Evolutionary conservation across 768 basidiomycete species (phyloP).

Genomic region (Trametes maxima): DNA sequence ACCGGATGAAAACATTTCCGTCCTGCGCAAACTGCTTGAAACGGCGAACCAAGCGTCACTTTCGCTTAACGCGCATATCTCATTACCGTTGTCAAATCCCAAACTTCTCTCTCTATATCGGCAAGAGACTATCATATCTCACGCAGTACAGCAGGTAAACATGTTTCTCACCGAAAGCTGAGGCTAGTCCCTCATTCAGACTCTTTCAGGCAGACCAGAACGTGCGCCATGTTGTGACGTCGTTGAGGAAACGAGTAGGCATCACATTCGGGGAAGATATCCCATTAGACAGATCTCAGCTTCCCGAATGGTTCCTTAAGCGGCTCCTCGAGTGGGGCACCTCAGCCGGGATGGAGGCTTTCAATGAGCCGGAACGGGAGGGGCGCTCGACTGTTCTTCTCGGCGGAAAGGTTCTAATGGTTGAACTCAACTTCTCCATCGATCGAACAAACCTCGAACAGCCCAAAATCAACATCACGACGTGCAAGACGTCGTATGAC

Average conservation of each 20-base stretch:
- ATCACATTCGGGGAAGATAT: slow-evolving; percentile 65
- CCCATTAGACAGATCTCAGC: slow-evolving; percentile 47
- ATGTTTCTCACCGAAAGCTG: neutral
- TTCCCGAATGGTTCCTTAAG: slow-evolving; percentile 60
- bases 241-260: slow-evolving; percentile 48
- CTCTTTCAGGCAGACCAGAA: slow-evolving; percentile 53
- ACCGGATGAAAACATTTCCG: slow-evolving; percentile 29
- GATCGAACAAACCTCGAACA: slow-evolving; percentile 40
- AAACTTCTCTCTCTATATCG: slow-evolving; percentile 71
- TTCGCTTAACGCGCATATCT: slow-evolving; percentile 53
- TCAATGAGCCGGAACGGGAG: slow-evolving; percentile 57
- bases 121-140: slow-evolving; percentile 57
- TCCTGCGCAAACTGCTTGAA: slow-evolving; percentile 54
- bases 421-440: slow-evolving; percentile 70
- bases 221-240: slow-evolving; percentile 49
- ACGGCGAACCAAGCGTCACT: slow-evolving; percentile 54
- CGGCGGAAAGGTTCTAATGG: slow-evolving; percentile 78
- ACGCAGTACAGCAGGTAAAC: slow-evolving; percentile 56
- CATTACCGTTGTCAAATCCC: slow-evolving; percentile 57
- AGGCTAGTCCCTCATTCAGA: neutral
- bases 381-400: slow-evolving; percentile 59
- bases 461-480: slow-evolving; percentile 49
- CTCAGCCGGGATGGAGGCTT: slow-evolving; percentile 72
- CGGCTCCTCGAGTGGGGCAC: slow-evolving; percentile 64
- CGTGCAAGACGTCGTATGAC: slow-evolving; percentile 76